Percentiles rank a stretch among this genome's conserved stretches.
Conservation (phyloP, 345 rosid genomes). For the Ceriops zippeliana region DNA sequence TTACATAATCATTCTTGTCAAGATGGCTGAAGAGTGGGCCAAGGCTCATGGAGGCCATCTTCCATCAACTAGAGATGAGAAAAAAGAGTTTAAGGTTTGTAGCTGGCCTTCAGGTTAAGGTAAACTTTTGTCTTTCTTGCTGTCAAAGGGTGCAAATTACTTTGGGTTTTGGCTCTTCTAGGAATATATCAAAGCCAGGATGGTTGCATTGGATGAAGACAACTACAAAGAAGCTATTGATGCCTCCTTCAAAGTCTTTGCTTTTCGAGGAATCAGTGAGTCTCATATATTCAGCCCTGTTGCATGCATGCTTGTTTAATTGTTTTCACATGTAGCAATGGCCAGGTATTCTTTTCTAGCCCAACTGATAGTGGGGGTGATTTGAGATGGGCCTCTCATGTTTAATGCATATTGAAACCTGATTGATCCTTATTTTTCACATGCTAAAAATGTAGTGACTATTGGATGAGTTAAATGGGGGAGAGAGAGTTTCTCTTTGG, state of each 20-base stretch:
- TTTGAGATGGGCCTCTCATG: too few relatives aligned
- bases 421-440: too few relatives aligned
- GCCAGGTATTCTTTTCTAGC: too few relatives aligned
- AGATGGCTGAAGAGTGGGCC: slow-evolving; percentile 81
- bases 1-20: slow-evolving; percentile 80
- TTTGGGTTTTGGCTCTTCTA: slow-evolving; percentile 30
- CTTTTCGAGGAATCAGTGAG: slow-evolving; percentile 86
- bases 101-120: slow-evolving; percentile 9
- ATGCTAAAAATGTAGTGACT: too few relatives aligned
- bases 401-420: too few relatives aligned
- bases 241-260: slow-evolving; percentile 86
- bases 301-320: too few relatives aligned
- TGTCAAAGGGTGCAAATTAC: slow-evolving; percentile 21
- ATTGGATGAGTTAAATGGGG: too few relatives aligned
- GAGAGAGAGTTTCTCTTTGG: too few relatives aligned
- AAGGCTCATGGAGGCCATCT: slow-evolving; percentile 61
- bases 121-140: slow-evolving; percentile 17
- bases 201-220: slow-evolving; percentile 73
- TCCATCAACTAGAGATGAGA: slow-evolving; percentile 87
- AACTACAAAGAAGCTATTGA: slow-evolving; percentile 92
- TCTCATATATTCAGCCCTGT: background rate
- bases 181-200: slow-evolving; percentile 79
- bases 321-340: too few relatives aligned
- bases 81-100: slow-evolving; percentile 78
- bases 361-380: too few relatives aligned